Evolutionary conservation across 257 asterid genomes (phyloP).

Genomic region (Petunia axillaris): DNA sequence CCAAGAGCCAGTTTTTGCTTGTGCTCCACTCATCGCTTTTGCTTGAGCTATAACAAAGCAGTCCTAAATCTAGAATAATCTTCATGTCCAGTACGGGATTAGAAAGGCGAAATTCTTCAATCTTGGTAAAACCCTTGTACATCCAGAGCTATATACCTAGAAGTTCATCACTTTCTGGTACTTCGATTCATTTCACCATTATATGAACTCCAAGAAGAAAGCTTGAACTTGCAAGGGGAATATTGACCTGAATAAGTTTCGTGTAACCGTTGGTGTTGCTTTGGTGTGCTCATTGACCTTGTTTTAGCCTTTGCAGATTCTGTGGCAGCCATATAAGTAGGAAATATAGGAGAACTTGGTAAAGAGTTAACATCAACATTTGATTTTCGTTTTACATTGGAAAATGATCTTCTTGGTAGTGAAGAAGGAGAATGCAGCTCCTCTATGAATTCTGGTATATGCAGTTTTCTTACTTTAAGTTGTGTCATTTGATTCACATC

Average conservation of each 20-base stretch:
- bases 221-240: conserved; percentile 58
- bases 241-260: conserved; percentile 60
- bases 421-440: conserved; percentile 57
- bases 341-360: conserved; percentile 64
- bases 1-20: no score
- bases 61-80: not conserved
- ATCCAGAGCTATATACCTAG: conserved; percentile 37
- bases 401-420: conserved; percentile 69
- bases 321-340: conserved; percentile 81
- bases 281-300: conserved; percentile 74
- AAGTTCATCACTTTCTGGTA: conserved; percentile 43
- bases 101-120: not conserved
- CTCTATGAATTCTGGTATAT: conserved; percentile 49
- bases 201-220: conserved; percentile 57
- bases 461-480: conserved; percentile 39
- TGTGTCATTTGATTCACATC: conserved; percentile 40
- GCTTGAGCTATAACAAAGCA: no score
- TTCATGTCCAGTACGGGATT: not conserved
- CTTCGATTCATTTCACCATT: conserved; percentile 43
- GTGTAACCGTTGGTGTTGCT: conserved; percentile 56
- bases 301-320: conserved; percentile 80
- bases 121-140: conserved; percentile 36
- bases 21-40: no score
- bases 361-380: conserved; percentile 51
- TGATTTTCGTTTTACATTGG: conserved; percentile 55